phyloP scores from a whole-genome alignment of 495 filamentous ascomycete species.

The Lentithecium fluviatile region DNA sequence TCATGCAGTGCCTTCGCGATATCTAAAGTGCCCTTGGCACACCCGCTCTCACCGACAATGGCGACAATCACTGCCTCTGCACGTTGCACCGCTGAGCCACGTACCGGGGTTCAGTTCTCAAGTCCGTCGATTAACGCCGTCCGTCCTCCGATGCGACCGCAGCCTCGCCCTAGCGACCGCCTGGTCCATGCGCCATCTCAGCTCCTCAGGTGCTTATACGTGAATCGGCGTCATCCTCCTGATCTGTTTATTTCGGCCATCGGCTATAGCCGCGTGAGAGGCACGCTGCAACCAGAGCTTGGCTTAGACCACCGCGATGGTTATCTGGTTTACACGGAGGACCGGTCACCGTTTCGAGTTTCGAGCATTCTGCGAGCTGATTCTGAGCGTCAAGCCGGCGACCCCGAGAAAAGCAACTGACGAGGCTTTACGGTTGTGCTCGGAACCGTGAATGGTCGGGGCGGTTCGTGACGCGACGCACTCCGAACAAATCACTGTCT shows the following conservation, averaged over 20 bases:
- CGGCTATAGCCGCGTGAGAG: too few species aligned
- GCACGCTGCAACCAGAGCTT: too few species aligned
- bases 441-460: too few species aligned
- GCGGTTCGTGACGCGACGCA: too few species aligned
- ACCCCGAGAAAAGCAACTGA: too few species aligned
- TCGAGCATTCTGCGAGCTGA: too few species aligned
- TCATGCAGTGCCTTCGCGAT: neutral
- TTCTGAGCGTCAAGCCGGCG: too few species aligned
- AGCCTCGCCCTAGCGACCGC: neutral
- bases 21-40: neutral
- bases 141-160: neutral
- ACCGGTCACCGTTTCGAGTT: too few species aligned
- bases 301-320: too few species aligned
- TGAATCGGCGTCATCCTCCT: neutral
- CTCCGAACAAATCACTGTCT: too few species aligned
- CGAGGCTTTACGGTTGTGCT: too few species aligned
- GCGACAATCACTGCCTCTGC: neutral
- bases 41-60: neutral
- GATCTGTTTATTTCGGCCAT: neutral
- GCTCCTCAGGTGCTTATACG: neutral
- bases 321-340: too few species aligned
- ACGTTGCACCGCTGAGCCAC: neutral
- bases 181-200: neutral
- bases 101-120: neutral
- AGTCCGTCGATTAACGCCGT: neutral